phyloP scores from a whole-genome alignment of 2,329 filamentous ascomycete genomes.

The Fusarium paranaense region DNA sequence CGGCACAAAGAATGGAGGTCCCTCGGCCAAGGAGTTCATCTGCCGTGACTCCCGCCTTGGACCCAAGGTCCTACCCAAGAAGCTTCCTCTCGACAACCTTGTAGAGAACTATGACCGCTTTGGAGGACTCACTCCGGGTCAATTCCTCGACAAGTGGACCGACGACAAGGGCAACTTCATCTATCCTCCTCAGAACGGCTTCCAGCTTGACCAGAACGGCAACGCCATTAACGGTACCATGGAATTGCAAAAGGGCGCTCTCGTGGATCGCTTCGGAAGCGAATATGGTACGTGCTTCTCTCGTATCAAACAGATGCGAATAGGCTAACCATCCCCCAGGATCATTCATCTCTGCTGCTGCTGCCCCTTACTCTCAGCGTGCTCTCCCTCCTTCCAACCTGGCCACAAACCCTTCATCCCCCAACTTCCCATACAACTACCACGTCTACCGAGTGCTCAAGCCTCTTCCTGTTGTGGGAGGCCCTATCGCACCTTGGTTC shows the following conservation, averaged over 20 bases:
- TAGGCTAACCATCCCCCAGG: conserved; percentile 16
- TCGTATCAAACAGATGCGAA: no score
- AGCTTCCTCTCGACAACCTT: conserved; percentile 48
- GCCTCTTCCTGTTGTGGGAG: conserved; percentile 53
- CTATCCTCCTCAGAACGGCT: conserved; percentile 58
- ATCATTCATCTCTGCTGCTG: conserved; percentile 55
- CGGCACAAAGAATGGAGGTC: conserved; percentile 35
- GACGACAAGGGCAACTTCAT: conserved; percentile 41
- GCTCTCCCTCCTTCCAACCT: conserved; percentile 60
- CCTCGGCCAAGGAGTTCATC: conserved; percentile 41
- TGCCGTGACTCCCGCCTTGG: conserved; percentile 54
- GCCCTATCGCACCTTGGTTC: conserved; percentile 62
- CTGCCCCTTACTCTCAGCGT: conserved; percentile 60
- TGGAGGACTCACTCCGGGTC: conserved; percentile 53
- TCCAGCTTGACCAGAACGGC: conserved; percentile 49
- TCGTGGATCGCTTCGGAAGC: conserved; percentile 61
- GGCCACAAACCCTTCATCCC: conserved; percentile 46
- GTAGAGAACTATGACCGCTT: conserved; percentile 52
- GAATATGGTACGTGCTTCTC: conserved; percentile 50
- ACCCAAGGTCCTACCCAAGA: conserved; percentile 49
- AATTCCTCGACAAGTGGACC: conserved; percentile 54
- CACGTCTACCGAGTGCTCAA: conserved; percentile 59
- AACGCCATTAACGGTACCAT: conserved; percentile 55
- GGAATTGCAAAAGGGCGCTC: conserved; percentile 53
- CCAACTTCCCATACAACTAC: conserved; percentile 60